These are phyloP conservation scores for Spathaspora girioi DNA, from an alignment of 805 yeast species.

Conservation along the genomic window DNA sequence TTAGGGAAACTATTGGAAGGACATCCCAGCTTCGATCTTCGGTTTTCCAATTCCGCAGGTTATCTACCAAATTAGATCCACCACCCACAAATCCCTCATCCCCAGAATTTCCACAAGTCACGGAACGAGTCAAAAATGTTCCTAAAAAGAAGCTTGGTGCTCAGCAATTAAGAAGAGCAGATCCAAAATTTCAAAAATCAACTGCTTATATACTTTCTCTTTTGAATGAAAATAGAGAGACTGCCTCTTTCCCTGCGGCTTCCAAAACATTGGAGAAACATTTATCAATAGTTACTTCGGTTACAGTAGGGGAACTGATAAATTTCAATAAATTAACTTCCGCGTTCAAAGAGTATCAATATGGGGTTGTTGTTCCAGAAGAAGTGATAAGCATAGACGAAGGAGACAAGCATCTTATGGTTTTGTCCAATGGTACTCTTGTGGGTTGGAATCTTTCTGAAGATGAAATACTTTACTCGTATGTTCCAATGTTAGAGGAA, in stretches of 20 bases:
- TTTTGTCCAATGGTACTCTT: constrained; percentile 73
- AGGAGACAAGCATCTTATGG: constrained; percentile 49
- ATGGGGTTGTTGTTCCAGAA: constrained; percentile 47
- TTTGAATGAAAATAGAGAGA: constrained; percentile 17
- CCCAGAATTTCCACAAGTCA: neutral
- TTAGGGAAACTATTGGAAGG: neutral
- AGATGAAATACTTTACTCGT: constrained; percentile 36
- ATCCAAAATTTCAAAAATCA: constrained; percentile 17
- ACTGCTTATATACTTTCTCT: constrained; percentile 21
- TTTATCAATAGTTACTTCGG: constrained; percentile 56
- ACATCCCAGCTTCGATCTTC: neutral
- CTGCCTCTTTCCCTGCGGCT: constrained; percentile 10
- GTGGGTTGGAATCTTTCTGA: constrained; percentile 84
- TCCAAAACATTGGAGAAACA: constrained; percentile 21
- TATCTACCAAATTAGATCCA: neutral
- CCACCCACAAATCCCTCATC: neutral
- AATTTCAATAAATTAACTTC: constrained; percentile 49
- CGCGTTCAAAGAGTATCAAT: constrained; percentile 11
- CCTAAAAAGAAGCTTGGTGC: constrained; percentile 10
- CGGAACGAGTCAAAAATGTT: constrained; percentile 1
- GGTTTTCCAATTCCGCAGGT: neutral
- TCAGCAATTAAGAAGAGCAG: constrained; percentile 24
- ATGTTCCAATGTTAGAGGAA: constrained; percentile 49
- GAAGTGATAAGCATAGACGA: constrained; percentile 61
- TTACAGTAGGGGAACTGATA: constrained; percentile 71